Conservation (phyloP, 2,329 filamentous ascomycete species). For the Tolypocladium guangdongense region DNA sequence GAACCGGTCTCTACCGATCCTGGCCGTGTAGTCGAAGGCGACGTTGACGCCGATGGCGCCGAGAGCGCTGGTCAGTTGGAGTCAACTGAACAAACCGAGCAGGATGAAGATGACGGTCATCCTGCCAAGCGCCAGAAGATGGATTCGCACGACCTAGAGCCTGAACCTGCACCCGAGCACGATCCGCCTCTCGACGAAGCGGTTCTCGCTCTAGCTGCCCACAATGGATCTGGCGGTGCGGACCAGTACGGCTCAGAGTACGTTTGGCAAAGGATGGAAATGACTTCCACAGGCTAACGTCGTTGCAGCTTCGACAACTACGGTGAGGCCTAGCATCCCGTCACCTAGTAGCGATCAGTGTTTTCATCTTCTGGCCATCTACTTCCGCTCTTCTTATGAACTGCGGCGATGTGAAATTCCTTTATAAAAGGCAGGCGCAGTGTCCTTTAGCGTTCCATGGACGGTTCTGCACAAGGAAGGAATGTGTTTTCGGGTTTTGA, state of each 20-base stretch:
- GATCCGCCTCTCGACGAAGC: slow-evolving; percentile 31
- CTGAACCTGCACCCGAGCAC: slow-evolving; percentile 15
- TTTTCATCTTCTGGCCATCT: not conserved
- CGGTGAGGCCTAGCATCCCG: slow-evolving; percentile 22
- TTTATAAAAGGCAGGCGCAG: not conserved
- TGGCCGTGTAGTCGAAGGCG: not conserved
- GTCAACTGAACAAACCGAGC: slow-evolving; percentile 9
- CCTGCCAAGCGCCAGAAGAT: slow-evolving; percentile 29
- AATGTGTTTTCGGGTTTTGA: not conserved
- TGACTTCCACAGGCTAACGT: not conserved
- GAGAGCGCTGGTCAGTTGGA: slow-evolving; percentile 1
- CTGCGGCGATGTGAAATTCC: not conserved
- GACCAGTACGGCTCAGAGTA: slow-evolving; percentile 33
- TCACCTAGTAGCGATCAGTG: not conserved
- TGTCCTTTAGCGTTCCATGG: not conserved
- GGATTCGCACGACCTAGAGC: slow-evolving; percentile 13
- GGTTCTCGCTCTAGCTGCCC: slow-evolving; percentile 34
- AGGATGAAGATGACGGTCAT: slow-evolving; percentile 22
- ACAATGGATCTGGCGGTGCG: slow-evolving; percentile 24
- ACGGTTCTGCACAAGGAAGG: not conserved
- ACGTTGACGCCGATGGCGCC: slow-evolving; percentile 3
- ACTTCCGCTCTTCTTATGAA: not conserved
- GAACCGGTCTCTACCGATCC: not conserved
- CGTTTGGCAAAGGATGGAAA: slow-evolving; percentile 10
- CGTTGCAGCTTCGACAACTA: slow-evolving; percentile 26